Conservation (phyloP, 208 protist species). For the Leishmania lainsoni region DNA sequence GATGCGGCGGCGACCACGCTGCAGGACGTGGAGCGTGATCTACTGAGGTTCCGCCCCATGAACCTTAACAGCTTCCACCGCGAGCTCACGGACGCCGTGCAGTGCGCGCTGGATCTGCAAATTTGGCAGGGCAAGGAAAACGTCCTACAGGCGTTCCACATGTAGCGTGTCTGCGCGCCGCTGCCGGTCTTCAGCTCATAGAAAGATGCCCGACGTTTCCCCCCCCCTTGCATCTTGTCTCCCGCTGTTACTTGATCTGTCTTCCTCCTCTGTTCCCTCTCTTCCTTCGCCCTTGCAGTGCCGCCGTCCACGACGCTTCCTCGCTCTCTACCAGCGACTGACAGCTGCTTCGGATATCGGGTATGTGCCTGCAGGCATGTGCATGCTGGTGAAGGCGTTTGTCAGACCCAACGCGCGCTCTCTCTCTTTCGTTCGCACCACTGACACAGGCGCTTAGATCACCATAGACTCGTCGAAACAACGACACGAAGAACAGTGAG, state of each 20-base stretch:
- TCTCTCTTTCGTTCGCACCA: background rate
- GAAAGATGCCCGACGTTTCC: background rate
- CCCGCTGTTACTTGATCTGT: background rate
- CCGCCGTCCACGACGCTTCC: background rate
- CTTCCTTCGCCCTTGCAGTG: background rate
- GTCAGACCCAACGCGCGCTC: background rate
- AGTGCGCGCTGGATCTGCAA: constrained; percentile 63
- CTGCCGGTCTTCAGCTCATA: background rate
- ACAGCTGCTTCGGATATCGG: background rate
- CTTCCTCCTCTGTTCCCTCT: background rate
- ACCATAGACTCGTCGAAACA: constrained; percentile 8
- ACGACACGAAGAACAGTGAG: background rate
- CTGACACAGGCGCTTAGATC: background rate
- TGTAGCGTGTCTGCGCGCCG: constrained; percentile 18
- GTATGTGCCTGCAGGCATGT: background rate
- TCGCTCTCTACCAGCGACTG: background rate
- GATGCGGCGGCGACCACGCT: constrained; percentile 4
- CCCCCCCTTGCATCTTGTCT: background rate
- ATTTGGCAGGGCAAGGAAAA: constrained; percentile 47
- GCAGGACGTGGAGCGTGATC: constrained; percentile 48
- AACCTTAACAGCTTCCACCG: constrained; percentile 70
- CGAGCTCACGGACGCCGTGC: constrained; percentile 63
- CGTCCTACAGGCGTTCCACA: constrained; percentile 48
- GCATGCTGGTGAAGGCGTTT: background rate
- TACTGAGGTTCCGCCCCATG: constrained; percentile 56